Percentiles rank a stretch among this genome's conserved stretches.
Evolutionary conservation across 345 rosid genomes (phyloP).

Genomic region (Stellera chamaejasme): DNA sequence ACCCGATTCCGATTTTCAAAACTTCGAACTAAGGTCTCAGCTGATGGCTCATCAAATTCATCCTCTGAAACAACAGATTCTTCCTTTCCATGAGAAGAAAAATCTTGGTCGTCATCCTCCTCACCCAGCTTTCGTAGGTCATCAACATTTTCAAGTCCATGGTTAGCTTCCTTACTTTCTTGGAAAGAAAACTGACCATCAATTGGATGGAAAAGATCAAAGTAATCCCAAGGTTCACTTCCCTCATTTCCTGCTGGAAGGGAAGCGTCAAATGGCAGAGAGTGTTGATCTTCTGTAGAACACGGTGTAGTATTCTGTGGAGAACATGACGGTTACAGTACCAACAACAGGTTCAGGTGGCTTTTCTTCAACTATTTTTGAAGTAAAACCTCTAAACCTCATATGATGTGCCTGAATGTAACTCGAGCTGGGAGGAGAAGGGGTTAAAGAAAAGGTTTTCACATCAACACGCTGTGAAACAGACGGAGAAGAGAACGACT

Average conservation of each 20-base stretch:
- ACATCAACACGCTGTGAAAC: constrained; percentile 40
- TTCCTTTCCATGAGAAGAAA: constrained; percentile 47
- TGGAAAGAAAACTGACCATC: constrained; percentile 53
- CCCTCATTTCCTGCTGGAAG: constrained; percentile 46
- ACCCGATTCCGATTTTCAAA: constrained; percentile 63
- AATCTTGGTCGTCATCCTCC: constrained; percentile 53
- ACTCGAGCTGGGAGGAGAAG: constrained; percentile 47
- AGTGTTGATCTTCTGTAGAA: constrained; percentile 35
- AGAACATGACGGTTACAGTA: constrained; percentile 46
- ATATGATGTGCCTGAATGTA: constrained; percentile 49
- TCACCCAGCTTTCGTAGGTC: constrained; percentile 39
- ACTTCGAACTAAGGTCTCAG: constrained; percentile 61
- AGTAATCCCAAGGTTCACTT: constrained; percentile 82
- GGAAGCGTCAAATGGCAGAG: constrained; percentile 41
- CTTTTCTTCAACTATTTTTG: constrained; percentile 65
- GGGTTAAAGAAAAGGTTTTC: constrained; percentile 55
- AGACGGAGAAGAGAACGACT: constrained; percentile 58
- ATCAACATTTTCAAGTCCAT: constrained; percentile 34
- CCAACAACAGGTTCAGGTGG: constrained; percentile 42
- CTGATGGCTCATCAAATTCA: constrained; percentile 62
- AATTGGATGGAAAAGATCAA: constrained; percentile 57
- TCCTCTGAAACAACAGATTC: constrained; percentile 61
- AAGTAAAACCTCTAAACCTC: constrained; percentile 54
- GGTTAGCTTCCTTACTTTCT: constrained; percentile 32
- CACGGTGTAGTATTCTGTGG: constrained; percentile 32